Conservation (phyloP, 2,329 filamentous ascomycete genomes). For the Fusarium zealandicum region DNA sequence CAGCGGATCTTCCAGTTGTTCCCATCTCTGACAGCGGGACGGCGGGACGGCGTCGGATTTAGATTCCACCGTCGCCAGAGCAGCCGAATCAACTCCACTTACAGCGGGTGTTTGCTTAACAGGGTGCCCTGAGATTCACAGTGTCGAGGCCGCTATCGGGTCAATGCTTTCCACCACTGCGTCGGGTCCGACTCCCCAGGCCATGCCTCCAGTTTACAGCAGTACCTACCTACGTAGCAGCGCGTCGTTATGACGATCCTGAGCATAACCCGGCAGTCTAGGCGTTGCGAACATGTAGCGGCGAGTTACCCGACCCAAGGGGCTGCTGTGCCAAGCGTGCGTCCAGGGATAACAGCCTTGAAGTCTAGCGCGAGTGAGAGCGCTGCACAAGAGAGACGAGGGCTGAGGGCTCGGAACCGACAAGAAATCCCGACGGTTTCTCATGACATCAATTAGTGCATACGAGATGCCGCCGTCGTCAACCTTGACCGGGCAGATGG, state of each 20-base stretch:
- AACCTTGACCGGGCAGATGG: too few species aligned
- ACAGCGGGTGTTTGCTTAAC: constrained; percentile 10
- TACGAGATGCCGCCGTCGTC: too few species aligned
- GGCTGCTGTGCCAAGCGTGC: background rate
- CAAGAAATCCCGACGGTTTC: background rate
- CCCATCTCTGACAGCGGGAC: constrained; percentile 12
- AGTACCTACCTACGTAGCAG: background rate
- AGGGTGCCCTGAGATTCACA: background rate
- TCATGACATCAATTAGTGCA: background rate
- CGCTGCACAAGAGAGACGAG: background rate
- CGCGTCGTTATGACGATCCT: constrained; percentile 27
- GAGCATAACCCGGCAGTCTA: constrained; percentile 4
- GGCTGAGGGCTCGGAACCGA: background rate
- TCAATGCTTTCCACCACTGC: constrained; percentile 35
- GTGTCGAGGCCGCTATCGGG: constrained; percentile 22
- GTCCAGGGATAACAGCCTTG: background rate
- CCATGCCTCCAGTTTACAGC: background rate
- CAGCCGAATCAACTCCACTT: too few species aligned
- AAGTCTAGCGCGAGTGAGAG: background rate
- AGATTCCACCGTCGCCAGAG: constrained; percentile 7
- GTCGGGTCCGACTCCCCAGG: constrained; percentile 32
- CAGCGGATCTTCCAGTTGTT: background rate
- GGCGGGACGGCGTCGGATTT: constrained; percentile 24
- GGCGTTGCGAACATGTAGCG: constrained; percentile 1
- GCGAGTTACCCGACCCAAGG: constrained; percentile 4